Conservation (phyloP, 116 monocot species). For the Dioscorea cayenensis region DNA sequence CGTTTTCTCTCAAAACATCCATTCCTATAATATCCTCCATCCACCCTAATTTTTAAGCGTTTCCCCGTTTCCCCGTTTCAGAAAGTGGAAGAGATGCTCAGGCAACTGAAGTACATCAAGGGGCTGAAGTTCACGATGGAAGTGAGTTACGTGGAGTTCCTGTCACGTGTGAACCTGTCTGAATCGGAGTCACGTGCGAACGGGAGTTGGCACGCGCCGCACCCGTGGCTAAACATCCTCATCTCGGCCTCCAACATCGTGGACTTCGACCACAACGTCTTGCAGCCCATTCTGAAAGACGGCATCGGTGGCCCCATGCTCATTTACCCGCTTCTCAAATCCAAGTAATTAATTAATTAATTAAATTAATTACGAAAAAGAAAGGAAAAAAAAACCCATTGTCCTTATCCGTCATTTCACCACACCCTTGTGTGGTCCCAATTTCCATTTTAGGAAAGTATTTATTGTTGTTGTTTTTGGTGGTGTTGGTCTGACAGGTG, state of each 20-base stretch:
- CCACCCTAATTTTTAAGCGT: no score
- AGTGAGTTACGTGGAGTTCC: slow-evolving; percentile 69
- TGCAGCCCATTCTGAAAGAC: slow-evolving; percentile 38
- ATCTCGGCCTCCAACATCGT: slow-evolving; percentile 53
- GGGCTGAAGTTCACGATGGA: slow-evolving; percentile 65
- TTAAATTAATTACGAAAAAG: no score
- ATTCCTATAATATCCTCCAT: neutral
- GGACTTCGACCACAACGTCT: slow-evolving; percentile 63
- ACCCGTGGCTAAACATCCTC: slow-evolving; percentile 91
- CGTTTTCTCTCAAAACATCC: neutral
- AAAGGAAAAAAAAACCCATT: neutral
- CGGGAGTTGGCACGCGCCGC: slow-evolving; percentile 77
- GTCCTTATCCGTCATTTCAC: neutral
- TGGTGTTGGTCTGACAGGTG: slow-evolving; percentile 34
- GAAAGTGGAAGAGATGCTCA: slow-evolving; percentile 40
- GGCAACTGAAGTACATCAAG: slow-evolving; percentile 36
- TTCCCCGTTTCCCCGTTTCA: slow-evolving; percentile 9
- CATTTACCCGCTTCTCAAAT: slow-evolving; percentile 66
- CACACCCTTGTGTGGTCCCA: neutral
- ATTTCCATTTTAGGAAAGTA: slow-evolving; percentile 12
- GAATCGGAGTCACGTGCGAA: slow-evolving; percentile 64
- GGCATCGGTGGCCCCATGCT: slow-evolving; percentile 92
- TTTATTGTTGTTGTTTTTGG: no score
- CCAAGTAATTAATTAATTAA: slow-evolving; percentile 38
- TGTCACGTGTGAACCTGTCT: slow-evolving; percentile 61